Evolutionary conservation across 2,329 filamentous ascomycete genomes (phyloP).

Genomic region (Pezicula rhizophila): DNA sequence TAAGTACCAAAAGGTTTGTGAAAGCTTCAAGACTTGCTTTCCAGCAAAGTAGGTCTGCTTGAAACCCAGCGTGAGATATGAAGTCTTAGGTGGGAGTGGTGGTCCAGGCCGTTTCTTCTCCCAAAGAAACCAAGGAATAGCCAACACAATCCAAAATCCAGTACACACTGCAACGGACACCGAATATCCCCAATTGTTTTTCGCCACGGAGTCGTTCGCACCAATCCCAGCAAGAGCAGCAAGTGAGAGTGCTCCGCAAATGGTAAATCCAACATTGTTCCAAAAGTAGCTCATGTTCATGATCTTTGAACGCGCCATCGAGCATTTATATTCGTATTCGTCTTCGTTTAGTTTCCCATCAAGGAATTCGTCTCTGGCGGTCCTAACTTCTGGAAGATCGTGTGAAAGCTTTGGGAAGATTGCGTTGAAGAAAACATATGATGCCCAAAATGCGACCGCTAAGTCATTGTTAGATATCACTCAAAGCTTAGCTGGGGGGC

Average conservation of each 20-base stretch:
- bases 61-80: conserved; percentile 24
- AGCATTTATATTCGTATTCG: conserved; percentile 20
- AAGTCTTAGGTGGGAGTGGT: conserved; percentile 17
- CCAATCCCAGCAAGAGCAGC: conserved; percentile 21
- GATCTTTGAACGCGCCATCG: conserved; percentile 24
- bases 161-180: conserved; percentile 24
- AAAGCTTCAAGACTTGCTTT: conserved; percentile 22
- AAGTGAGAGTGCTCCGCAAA: conserved; percentile 22
- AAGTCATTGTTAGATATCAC: neutral
- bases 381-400: conserved; percentile 23
- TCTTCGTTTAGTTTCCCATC: conserved; percentile 19
- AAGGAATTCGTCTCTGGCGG: conserved; percentile 16
- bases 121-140: conserved; percentile 26
- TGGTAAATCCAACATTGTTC: conserved; percentile 25
- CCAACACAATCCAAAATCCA: conserved; percentile 25
- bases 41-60: conserved; percentile 24
- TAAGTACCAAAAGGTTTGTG: conserved; percentile 25
- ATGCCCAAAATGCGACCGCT: conserved; percentile 26
- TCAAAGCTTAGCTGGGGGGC: neutral
- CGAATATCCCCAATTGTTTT: conserved; percentile 27
- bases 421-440: conserved; percentile 28
- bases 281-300: conserved; percentile 27
- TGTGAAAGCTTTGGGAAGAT: conserved; percentile 26
- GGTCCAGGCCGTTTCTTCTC: conserved; percentile 27
- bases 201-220: conserved; percentile 16